Base-by-base conservation (phyloP, 2,329 filamentous ascomycete species). In the Orbilia brochopaga region DNA sequence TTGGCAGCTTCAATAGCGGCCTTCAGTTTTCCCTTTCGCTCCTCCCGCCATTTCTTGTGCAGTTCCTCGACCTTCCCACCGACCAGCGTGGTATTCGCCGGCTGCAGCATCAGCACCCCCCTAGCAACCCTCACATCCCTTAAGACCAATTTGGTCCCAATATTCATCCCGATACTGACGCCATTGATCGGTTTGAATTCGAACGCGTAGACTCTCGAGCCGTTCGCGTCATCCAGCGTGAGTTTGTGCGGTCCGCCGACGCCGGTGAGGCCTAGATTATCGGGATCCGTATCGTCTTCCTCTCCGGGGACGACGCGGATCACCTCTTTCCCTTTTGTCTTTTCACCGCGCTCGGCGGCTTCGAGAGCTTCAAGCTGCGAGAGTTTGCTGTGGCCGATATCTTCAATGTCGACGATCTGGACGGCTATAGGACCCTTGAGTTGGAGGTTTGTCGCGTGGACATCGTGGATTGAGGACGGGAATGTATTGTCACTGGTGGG, bases 371-470 rank as follows among this genome's bases (percentile, higher is more conserved):
- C 91, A 32, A 96, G 85, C 79, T 97, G 91, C 74, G 91, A 88
- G 91, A 92, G 96, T 57, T 89, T 85, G 76, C 89, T 91, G 58
- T 85, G 84, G 1, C 88, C 85, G 19, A 97, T 84, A 77, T 97
- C 92, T 77, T 96, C 89, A 6, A 97, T 83, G 76, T 95, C 92
- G 1, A 96, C 81, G 0, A 97, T 85, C 79, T 97, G 94, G 0
- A 94, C 88, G 1, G 88, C 83, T 0, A 93, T 83, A 32, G 90
- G 85, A 0, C 83, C 83, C 0, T 81, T 72, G 0, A 97, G 81
- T 0, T 80, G 81, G 2, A 81, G 79, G 67, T 90, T 86, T 74
- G 84, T 82, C 8, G 84, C 79, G 2, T 81, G 80, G 0, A 84
- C 81, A 74, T 85, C 81, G 53, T 82, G 80, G n/a, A 87, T 80